Percentiles rank a stretch among this genome's conserved stretches.
Conservation (phyloP, 164 flowering plant species). For the Paratinospora sagittata region DNA sequence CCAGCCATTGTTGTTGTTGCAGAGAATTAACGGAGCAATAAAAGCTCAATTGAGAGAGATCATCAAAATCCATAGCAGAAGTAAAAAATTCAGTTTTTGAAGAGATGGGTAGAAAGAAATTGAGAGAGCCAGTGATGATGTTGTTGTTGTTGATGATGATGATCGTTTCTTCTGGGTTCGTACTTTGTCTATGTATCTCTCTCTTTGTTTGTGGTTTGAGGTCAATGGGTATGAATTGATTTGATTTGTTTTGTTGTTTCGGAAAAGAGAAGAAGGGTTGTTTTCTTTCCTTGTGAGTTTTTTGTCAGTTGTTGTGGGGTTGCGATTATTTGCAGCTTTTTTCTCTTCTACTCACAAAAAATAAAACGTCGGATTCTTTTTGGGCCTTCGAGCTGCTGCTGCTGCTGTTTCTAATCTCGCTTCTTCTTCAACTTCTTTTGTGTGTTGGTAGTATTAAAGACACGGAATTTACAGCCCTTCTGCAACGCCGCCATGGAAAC, state of each 20-base stretch:
- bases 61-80: constrained; percentile 37
- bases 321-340: constrained; percentile 5
- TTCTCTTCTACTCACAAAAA: neutral
- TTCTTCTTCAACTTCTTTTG: constrained; percentile 6
- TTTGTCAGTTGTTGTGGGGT: neutral
- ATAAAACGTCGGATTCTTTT: constrained; percentile 5
- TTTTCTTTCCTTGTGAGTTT: neutral
- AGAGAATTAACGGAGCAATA: constrained; percentile 17
- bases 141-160: too few relatives aligned
- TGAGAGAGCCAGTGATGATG: neutral
- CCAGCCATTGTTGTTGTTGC: constrained; percentile 44
- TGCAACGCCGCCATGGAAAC: constrained; percentile 77
- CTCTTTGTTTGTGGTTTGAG: neutral
- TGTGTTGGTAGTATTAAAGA: constrained; percentile 37
- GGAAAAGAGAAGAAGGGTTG: too few relatives aligned
- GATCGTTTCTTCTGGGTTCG: too few relatives aligned
- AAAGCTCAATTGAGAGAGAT: constrained; percentile 23
- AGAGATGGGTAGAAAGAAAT: neutral
- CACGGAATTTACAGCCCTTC: constrained; percentile 58
- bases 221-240: neutral
- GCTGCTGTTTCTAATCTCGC: neutral
- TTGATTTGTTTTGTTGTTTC: constrained; percentile 3
- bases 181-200: too few relatives aligned
- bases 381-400: neutral
- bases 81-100: neutral